phyloP scores from a whole-genome alignment of 176 grass and related monocot genomes.

The Puya raimondii region DNA sequence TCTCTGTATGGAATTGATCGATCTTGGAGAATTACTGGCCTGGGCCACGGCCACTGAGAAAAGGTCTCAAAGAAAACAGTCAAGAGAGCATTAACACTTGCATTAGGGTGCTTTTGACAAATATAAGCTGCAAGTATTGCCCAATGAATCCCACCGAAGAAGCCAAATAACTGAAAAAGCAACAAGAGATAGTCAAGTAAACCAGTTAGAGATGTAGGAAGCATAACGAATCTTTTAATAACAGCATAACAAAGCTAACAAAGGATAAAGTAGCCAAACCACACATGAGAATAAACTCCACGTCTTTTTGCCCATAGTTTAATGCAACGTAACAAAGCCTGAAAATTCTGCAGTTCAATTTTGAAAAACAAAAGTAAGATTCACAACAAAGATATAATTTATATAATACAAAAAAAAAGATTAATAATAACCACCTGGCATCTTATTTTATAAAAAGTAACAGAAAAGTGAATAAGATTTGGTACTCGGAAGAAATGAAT shows the following conservation, averaged over 20 bases:
- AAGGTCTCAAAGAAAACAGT: constrained; percentile 52
- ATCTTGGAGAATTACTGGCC: constrained; percentile 39
- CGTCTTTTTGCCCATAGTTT: constrained; percentile 61
- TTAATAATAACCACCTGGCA: neutral
- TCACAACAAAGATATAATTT: neutral
- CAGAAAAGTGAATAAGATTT: neutral
- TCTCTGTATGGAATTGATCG: constrained; percentile 12
- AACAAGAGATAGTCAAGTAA: constrained; percentile 11
- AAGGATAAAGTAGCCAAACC: constrained; percentile 1
- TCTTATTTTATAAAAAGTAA: neutral
- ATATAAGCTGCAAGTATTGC: constrained; percentile 55
- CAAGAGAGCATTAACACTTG: constrained; percentile 38
- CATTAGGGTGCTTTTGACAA: constrained; percentile 41
- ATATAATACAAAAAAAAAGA: neutral
- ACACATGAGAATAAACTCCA: constrained; percentile 62
- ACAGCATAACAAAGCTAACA: neutral
- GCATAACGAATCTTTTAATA: constrained; percentile 3
- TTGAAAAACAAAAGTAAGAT: constrained; percentile 8
- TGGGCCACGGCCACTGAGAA: constrained; percentile 50
- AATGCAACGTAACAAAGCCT: constrained; percentile 46
- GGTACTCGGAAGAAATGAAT: neutral
- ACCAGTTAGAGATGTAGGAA: constrained; percentile 3
- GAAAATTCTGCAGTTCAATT: constrained; percentile 43
- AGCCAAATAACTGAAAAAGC: constrained; percentile 54
- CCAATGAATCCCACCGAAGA: constrained; percentile 66